Base-by-base conservation (phyloP, 805 yeast genomes). In the Metschnikowia gelsemii region DNA sequence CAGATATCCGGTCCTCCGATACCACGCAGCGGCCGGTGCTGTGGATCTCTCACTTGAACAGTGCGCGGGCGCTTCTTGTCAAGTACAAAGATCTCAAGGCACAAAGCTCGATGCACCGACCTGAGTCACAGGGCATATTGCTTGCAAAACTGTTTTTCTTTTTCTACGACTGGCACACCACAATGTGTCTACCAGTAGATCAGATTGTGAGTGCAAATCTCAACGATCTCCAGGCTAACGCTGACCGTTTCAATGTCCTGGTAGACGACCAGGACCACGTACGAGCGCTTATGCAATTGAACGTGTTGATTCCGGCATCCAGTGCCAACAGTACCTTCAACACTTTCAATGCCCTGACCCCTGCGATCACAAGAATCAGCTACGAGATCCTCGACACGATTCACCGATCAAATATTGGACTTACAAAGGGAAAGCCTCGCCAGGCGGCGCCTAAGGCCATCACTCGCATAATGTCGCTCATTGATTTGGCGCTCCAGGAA, bases 11-110 rank as follows among this genome's bases (percentile, higher is more conserved):
- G 14, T 39, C 42, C 20, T 41, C 46, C 24, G 50, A 47, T 30
- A 38, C 46, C 8, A 41, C 45, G 22, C 37, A 33, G 23, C 36
- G 46, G 24, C 51, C 51, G 12, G 43, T 48, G 20, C 47, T 55
- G 28, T 59, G 64, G 64, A 50, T 50, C n/a, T 42, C 49, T n/a
- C 63, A 59, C 36, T 38, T 59, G 13, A 45, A 51, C 30, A 61
- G 56, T n/a, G 63, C 63, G n/a, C 49, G 56, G 14, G 52, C 49
- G 40, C 50, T 59, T 13, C 50, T 59, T 12, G 33, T 49, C 32
- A 57, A 56, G 46, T 59, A 57, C 44, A 50, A 48, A 21, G 34
- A 46, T 18, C 27, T 51, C 22, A 46, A 56, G 40, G 32, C 39
- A 5, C 52, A 44, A 32, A 26, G 41, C 29, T 43, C 36, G 25